Evolutionary conservation across 768 basidiomycete species (phyloP), one percentile per base, ranked within the genome.

Genomic region (Auriculariales sp.): DNA sequence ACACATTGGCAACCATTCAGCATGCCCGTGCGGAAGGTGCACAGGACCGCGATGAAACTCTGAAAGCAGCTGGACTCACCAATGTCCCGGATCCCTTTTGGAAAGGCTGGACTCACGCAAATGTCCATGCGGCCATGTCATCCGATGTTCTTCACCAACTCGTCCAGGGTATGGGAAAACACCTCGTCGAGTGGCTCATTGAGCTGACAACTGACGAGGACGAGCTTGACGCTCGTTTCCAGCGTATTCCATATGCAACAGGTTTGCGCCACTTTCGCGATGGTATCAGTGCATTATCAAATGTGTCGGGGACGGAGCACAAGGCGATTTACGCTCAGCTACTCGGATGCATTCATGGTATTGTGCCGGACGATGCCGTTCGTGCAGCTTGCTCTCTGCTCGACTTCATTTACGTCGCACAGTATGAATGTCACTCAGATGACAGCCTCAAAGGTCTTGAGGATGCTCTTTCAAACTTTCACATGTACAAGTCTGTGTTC

Each of bases 331-430:
- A 19, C 31, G 49, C 47, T 1, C 46, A 47, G 46, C 27, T 47
- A 1, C 24, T 47, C 3, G 46, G 15, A 2, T 22, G 46, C 5
- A 15, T 47, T 4, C 7, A 25, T 25, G 46, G 46, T 7, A 19
- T 12, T 5, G 39, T 39, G 44, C 31, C 32, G 28, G 4, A 9
- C 17, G 31, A 33, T 1, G 29, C 39, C 1, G 42, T 62, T 4
- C 34, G 30, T 11, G 62, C 62, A 11, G 48, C 54, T 1, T 57
- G 62, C 0, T 64, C 58, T 0, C 27, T 71, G 0, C 52, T 70
- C 0, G 46, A 47, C 27, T 47, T 47, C 46, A 29, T 47, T 25
- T 33, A 47, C 31, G 22, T 47, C 2, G 46, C 25, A 10, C 46
- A 33, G 31, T 47, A 25, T 29, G 14, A 29, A 19, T 30, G 28